Conservation (phyloP, 495 filamentous ascomycete species). For the Recurvomyces mirabilis region DNA sequence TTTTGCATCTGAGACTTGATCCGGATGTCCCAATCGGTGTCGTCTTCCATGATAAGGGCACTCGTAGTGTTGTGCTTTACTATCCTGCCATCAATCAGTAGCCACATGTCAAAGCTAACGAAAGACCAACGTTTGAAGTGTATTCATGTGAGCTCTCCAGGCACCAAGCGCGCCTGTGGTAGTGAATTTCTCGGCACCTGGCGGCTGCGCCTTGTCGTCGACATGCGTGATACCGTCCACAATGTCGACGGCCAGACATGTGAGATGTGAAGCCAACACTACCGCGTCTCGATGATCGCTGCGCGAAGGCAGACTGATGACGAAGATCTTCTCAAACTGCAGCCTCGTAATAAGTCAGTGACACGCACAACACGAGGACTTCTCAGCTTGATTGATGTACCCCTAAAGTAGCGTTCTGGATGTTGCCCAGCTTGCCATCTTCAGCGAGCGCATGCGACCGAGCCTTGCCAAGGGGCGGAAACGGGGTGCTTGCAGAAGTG, state of each 20-base stretch:
- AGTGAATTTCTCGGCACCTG: slow-evolving; percentile 2
- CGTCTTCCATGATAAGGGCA: slow-evolving; percentile 10
- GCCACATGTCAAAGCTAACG: no score
- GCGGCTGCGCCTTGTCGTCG: slow-evolving; percentile 1
- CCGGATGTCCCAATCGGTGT: slow-evolving; percentile 14
- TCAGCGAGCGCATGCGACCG: no score
- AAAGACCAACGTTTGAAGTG: no score
- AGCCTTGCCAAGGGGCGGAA: no score
- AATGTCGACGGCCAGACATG: slow-evolving; percentile 8
- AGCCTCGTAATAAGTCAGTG: no score
- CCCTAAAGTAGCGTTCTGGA: neutral
- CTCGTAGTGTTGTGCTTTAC: slow-evolving; percentile 5
- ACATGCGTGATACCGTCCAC: slow-evolving; percentile 3
- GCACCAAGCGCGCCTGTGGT: no score
- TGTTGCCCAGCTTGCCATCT: neutral
- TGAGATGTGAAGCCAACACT: slow-evolving; percentile 3
- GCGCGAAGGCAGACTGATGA: slow-evolving; percentile 5
- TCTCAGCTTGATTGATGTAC: no score
- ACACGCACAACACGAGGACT: no score
- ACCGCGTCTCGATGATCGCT: slow-evolving; percentile 8
- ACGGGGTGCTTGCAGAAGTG: no score
- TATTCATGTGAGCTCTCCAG: no score
- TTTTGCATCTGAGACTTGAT: slow-evolving; percentile 13
- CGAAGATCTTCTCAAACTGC: slow-evolving; percentile 16
- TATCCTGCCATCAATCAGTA: no score